Evolutionary conservation across 1,139 yeast species (phyloP).

Genomic region (Suhomyces bolitotheri): DNA sequence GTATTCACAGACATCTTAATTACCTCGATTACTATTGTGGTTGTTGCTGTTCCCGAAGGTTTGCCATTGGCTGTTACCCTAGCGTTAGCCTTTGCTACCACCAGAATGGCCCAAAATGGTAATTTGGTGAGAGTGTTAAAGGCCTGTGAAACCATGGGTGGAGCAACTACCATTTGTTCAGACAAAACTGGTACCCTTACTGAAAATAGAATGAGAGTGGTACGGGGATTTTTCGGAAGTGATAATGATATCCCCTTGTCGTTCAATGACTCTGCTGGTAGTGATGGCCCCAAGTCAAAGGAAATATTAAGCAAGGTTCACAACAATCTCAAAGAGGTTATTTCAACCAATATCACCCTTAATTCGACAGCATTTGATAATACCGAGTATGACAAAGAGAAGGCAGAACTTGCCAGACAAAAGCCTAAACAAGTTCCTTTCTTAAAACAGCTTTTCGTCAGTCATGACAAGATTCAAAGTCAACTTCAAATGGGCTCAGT

Average conservation of each 20-base stretch:
- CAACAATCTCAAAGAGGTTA: conserved; percentile 32
- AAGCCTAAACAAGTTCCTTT: conserved; percentile 33
- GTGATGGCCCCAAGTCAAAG: conserved; percentile 28
- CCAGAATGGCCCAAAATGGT: conserved; percentile 96
- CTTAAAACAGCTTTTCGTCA: conserved; percentile 12
- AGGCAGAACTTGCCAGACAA: conserved; percentile 28
- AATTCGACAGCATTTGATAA: conserved; percentile 93
- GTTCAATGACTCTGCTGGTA: conserved; percentile 46
- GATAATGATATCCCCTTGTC: conserved; percentile 17
- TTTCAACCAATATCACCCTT: conserved; percentile 64
- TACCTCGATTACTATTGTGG: conserved; percentile 88
- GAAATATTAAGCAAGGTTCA: conserved; percentile 35
- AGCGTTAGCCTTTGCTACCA: conserved; percentile 96
- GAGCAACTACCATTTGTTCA: conserved; percentile 95
- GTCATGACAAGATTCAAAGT: conserved; percentile 20
- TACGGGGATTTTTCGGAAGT: conserved; percentile 66
- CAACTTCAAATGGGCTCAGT: conserved; percentile 25
- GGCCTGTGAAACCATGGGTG: conserved; percentile 98
- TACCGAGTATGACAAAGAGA: conserved; percentile 40
- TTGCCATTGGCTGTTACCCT: conserved; percentile 94
- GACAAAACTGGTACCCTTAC: conserved; percentile 98
- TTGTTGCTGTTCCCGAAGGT: conserved; percentile 98
- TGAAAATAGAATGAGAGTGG: conserved; percentile 89
- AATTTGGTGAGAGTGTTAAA: conserved; percentile 90
- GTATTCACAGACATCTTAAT: conserved; percentile 82